These are phyloP conservation scores for Misopates orontium DNA, from an alignment of 257 asterid species.

Conservation along the genomic window DNA sequence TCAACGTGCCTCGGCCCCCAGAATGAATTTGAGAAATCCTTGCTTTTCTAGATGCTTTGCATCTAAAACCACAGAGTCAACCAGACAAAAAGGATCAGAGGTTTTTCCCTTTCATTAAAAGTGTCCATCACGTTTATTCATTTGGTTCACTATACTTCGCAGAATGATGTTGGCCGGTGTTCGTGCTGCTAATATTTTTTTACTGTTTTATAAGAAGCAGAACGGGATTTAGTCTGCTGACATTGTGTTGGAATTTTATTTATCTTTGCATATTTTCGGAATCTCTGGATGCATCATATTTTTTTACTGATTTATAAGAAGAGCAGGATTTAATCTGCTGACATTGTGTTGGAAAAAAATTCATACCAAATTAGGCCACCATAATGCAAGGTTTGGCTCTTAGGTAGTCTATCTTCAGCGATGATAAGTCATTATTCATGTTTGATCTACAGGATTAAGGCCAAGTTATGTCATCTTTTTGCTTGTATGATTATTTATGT, in stretches of 20 bases:
- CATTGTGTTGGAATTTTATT: too few species aligned
- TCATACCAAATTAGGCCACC: too few species aligned
- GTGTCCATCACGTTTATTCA: background rate
- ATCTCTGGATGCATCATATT: background rate
- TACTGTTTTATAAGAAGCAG: too few species aligned
- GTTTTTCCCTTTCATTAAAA: slow-evolving; percentile 37
- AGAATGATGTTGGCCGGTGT: background rate
- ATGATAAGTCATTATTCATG: background rate
- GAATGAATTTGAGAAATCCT: slow-evolving; percentile 33
- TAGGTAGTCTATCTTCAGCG: slow-evolving; percentile 1
- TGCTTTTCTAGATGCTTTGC: slow-evolving; percentile 61
- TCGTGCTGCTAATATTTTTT: background rate
- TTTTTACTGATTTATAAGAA: too few species aligned
- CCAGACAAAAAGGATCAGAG: slow-evolving; percentile 50
- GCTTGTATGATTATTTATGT: slow-evolving; percentile 14
- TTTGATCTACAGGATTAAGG: slow-evolving; percentile 1
- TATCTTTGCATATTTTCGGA: background rate
- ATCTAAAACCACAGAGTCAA: slow-evolving; percentile 58
- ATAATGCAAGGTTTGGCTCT: slow-evolving; percentile 21
- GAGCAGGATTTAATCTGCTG: too few species aligned
- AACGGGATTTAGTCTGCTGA: background rate
- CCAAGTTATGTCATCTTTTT: slow-evolving; percentile 9
- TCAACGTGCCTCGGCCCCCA: slow-evolving; percentile 42
- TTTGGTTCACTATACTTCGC: background rate
- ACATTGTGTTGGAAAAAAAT: too few species aligned